Percentiles rank a stretch among this genome's conserved stretches.
Evolutionary conservation across 805 yeast genomes (phyloP).

Genomic region (Saccharomycopsis fodiens): DNA sequence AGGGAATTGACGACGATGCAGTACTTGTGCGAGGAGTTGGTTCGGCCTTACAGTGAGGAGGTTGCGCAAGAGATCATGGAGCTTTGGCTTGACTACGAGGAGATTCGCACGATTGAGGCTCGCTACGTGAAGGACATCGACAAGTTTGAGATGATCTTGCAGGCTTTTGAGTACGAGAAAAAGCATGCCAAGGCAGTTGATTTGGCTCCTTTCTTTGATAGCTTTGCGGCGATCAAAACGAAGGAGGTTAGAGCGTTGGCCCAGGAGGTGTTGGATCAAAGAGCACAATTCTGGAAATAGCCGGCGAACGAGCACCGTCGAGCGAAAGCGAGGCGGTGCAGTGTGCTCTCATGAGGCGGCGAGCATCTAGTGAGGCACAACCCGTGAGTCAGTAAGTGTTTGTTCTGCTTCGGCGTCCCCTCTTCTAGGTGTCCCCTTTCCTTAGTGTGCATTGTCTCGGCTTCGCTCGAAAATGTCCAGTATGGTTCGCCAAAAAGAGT

Average conservation of each 20-base stretch:
- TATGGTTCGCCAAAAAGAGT: too few species aligned
- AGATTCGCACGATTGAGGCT: conserved; percentile 74
- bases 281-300: conserved; percentile 35
- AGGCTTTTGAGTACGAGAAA: conserved; percentile 80
- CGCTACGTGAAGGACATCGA: conserved; percentile 89
- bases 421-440: too few species aligned
- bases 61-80: conserved; percentile 61
- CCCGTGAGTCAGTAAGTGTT: too few species aligned
- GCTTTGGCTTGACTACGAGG: conserved; percentile 86
- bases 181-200: conserved; percentile 43
- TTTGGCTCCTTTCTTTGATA: conserved; percentile 61
- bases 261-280: conserved; percentile 44
- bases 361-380: too few species aligned
- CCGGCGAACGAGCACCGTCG: too few species aligned
- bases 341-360: too few species aligned
- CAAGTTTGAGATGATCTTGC: conserved; percentile 78
- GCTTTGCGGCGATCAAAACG: conserved; percentile 58
- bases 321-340: too few species aligned
- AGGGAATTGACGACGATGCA: conserved; percentile 70
- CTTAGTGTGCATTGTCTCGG: too few species aligned
- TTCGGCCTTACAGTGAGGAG: conserved; percentile 53
- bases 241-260: conserved; percentile 65
- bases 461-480: neutral
- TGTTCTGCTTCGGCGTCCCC: too few species aligned
- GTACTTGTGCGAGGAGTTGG: conserved; percentile 49